Base-by-base conservation (phyloP, 768 basidiomycete genomes). In the Pleurotus ostreatus region DNA sequence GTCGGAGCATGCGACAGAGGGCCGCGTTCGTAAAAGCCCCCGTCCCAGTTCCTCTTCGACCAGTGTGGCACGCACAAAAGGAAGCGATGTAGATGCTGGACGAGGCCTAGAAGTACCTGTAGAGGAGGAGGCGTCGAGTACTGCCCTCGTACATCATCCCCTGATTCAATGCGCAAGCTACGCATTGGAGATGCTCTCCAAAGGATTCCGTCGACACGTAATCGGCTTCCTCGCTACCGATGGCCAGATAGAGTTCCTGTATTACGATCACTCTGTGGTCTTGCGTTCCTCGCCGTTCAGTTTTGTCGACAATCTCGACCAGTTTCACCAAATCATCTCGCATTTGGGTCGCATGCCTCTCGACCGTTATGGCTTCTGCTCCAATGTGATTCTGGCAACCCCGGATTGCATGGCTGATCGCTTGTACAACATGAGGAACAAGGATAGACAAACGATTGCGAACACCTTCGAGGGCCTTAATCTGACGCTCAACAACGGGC, bases 81-180 rank as follows among this genome's bases (percentile, higher is more conserved):
- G 41, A n/a, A 20, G 41, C 30, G 30, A 11, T 43, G 3, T 20
- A n/a, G 41, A 1, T 43, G n/a, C 41, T 43, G 15, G 6, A 43
- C 41, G 41, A 30, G 2, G 9, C 9, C 12, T 20, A 15, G n/a
- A 43, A 15, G 13, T 4, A 20, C 12, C 41, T 15, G 41, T 15
- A 6, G 41, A 43, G 12, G 6, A 30, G 8, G 30, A 30, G 30
- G 30, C 30, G 30, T 43, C 41, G 2, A 12, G 18, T 20, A 4
- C n/a, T 43, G 13, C n/a, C 7, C 18, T 16, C 15, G 41, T 43
- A 7, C 41, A 47, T 8, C 46, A 47, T 47, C 34, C 51, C 22
- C 18, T 40, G 39, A 44, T n/a, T 20, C 65, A 65, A 44, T 65
- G 65, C 53, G 60, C 64, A 26, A 65, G 65, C 47, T 66, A 65